Conservation (phyloP, 257 asterid genomes). For the Solanum virginianum region DNA sequence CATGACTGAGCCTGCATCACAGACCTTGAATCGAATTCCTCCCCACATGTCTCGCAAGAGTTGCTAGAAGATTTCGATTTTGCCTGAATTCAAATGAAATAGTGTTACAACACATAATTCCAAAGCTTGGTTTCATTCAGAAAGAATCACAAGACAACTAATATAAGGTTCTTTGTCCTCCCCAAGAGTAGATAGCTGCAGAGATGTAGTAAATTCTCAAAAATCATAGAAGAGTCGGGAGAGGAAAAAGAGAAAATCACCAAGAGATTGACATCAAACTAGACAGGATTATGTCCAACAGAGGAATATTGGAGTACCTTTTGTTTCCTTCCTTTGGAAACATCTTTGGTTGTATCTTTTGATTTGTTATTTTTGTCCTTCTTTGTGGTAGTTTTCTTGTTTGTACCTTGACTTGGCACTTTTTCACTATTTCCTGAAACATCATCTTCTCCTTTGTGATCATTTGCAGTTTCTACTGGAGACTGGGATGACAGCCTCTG, state of each 20-base stretch:
- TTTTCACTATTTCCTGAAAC: conserved; percentile 18
- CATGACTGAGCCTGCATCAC: not conserved
- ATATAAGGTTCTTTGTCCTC: not conserved
- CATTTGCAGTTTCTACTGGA: conserved; percentile 22
- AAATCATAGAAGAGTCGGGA: not conserved
- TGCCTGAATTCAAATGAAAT: conserved; percentile 20
- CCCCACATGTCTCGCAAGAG: conserved; percentile 72
- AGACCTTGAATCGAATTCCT: conserved; percentile 70
- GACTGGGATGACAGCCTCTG: conserved; percentile 27
- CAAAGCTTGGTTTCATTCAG: not conserved
- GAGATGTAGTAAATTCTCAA: not conserved
- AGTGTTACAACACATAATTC: not conserved
- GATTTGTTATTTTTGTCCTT: conserved; percentile 39
- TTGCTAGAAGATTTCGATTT: conserved; percentile 27
- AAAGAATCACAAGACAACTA: not conserved
- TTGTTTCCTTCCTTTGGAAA: conserved; percentile 45
- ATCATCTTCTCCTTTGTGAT: conserved; percentile 26
- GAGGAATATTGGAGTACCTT: conserved; percentile 36
- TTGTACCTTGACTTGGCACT: conserved; percentile 20
- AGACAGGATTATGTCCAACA: not conserved
- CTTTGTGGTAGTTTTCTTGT: conserved; percentile 37
- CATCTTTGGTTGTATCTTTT: conserved; percentile 36
- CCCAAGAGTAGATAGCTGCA: not conserved
- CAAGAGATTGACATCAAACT: not conserved
- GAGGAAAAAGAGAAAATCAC: not conserved